Conservation (phyloP, 202 grass and related monocot species). For the Schoenoplectus tabernaemontani region DNA sequence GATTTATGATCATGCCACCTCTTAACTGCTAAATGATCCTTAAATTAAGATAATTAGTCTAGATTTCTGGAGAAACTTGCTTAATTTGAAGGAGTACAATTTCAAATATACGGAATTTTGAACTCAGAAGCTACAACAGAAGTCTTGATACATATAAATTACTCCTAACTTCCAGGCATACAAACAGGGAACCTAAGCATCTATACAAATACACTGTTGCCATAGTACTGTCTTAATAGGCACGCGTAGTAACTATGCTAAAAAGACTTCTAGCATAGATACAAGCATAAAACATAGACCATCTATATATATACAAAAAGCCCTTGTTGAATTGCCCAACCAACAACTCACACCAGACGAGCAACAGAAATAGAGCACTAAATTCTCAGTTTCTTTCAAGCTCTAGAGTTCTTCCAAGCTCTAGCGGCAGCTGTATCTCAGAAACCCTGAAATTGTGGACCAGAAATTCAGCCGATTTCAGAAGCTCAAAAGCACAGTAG, state of each 20-base stretch:
- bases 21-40: neutral
- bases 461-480: constrained; percentile 43
- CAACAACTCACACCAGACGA: neutral
- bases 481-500: constrained; percentile 74
- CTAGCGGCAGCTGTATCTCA: neutral
- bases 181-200: neutral
- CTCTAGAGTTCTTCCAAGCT: neutral
- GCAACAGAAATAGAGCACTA: neutral
- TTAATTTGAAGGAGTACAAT: neutral
- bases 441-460: constrained; percentile 58
- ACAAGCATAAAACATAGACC: neutral
- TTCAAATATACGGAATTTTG: neutral
- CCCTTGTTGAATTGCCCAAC: neutral
- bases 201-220: neutral
- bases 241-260: neutral
- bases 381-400: neutral
- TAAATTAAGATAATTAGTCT: neutral
- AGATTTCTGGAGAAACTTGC: neutral
- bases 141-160: neutral
- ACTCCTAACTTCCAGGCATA: neutral
- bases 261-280: neutral
- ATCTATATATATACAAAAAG: constrained; percentile 9
- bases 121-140: neutral
- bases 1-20: neutral
- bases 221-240: neutral